Evolutionary conservation across 331 rosid genomes (phyloP).

Genomic region (Malus hybrid): DNA sequence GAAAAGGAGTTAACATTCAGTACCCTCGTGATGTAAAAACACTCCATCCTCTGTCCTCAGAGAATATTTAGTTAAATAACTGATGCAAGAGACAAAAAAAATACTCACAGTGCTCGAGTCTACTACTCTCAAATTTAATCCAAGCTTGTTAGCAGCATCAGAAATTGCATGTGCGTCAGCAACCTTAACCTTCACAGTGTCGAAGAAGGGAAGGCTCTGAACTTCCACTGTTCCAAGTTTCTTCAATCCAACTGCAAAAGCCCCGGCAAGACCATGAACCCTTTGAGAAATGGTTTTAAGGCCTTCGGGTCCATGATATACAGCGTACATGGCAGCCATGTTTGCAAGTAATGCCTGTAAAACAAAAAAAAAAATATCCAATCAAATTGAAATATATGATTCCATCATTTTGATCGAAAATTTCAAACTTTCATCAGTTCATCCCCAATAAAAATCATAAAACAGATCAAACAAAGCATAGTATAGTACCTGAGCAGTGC

Average conservation of each 20-base stretch:
- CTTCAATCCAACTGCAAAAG: slow-evolving; percentile 72
- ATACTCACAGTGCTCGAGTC: slow-evolving; percentile 66
- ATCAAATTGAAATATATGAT: neutral
- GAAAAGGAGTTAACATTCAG: slow-evolving; percentile 24
- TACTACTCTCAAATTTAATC: slow-evolving; percentile 64
- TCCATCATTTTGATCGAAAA: neutral
- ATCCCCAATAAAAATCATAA: neutral
- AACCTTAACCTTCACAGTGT: slow-evolving; percentile 72
- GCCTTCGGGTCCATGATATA: slow-evolving; percentile 94
- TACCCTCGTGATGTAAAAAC: slow-evolving; percentile 9
- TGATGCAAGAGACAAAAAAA: neutral
- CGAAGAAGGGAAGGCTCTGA: slow-evolving; percentile 81
- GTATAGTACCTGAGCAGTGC: slow-evolving; percentile 81
- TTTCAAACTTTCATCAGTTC: neutral
- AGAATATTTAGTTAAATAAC: slow-evolving; percentile 5
- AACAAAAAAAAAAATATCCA: slow-evolving; percentile 11
- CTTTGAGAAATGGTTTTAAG: slow-evolving; percentile 70
- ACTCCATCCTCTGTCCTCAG: neutral
- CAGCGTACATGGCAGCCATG: slow-evolving; percentile 99
- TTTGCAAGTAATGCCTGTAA: slow-evolving; percentile 84
- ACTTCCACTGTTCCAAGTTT: slow-evolving; percentile 80
- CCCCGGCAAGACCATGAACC: slow-evolving; percentile 95
- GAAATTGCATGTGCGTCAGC: slow-evolving; percentile 60
- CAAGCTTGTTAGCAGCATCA: slow-evolving; percentile 56
- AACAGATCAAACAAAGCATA: neutral